Percentiles rank a stretch among this genome's conserved stretches.
Conservation (phyloP, 345 rosid species). For the Syzygium jambos region DNA sequence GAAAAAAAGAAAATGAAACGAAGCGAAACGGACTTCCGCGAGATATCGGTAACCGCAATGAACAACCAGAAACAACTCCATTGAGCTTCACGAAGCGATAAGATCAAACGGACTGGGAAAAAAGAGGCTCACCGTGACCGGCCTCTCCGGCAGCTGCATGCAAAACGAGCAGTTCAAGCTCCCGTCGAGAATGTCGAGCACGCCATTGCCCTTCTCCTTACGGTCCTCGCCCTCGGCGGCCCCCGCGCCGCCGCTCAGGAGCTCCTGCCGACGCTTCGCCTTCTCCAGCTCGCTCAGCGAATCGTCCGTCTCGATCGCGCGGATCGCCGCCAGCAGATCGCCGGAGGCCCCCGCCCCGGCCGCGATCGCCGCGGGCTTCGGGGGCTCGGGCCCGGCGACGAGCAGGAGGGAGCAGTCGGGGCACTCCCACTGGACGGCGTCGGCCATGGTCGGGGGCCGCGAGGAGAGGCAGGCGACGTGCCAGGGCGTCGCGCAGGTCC, state of each 20-base stretch:
- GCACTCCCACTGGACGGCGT: slow-evolving; percentile 49
- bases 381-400: slow-evolving; percentile 1
- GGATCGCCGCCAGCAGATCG: slow-evolving; percentile 40
- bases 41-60: not conserved
- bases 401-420: slow-evolving; percentile 42
- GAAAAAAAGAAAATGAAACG: not conserved
- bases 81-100: not conserved
- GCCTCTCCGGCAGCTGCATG: slow-evolving; percentile 52
- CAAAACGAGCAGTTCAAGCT: slow-evolving; percentile 51
- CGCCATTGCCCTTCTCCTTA: slow-evolving; percentile 13
- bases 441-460: slow-evolving; percentile 32
- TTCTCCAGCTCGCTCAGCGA: slow-evolving; percentile 40
- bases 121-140: slow-evolving; percentile 47
- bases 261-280: slow-evolving; percentile 44
- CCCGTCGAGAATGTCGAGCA: slow-evolving; percentile 21
- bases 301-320: slow-evolving; percentile 42
- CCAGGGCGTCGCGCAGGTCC: slow-evolving; percentile 65
- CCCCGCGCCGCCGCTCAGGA: slow-evolving; percentile 30
- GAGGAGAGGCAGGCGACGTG: slow-evolving; percentile 47
- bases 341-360: slow-evolving; percentile 11
- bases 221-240: slow-evolving; percentile 5
- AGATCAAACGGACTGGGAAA: not conserved
- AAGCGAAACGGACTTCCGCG: not conserved
- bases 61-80: not conserved
- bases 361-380: slow-evolving; percentile 6